Evolutionary conservation across 768 basidiomycete genomes (phyloP).

Genomic region (Rhodosporidiobolus sp.): DNA sequence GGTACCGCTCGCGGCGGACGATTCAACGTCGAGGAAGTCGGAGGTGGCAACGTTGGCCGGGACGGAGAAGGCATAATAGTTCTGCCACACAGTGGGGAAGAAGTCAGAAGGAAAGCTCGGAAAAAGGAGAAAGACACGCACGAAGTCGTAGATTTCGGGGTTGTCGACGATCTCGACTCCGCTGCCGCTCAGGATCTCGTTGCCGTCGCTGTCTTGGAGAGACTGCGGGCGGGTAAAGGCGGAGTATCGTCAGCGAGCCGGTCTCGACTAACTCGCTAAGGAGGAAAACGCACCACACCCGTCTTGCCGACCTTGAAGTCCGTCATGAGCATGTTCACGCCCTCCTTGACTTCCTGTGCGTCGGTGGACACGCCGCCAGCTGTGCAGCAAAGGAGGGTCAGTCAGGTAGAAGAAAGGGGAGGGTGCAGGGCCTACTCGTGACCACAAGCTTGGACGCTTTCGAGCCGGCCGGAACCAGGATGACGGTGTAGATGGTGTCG

Average conservation of each 20-base stretch:
- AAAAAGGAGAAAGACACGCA: background rate
- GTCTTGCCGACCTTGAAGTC: constrained; percentile 10
- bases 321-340: constrained; percentile 15
- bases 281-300: constrained; percentile 6
- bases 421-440: background rate
- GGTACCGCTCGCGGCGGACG: background rate
- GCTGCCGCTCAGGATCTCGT: background rate
- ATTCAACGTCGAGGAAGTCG: constrained; percentile 1
- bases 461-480: background rate
- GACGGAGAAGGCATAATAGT: constrained; percentile 15
- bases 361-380: constrained; percentile 3
- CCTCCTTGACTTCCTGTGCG: background rate
- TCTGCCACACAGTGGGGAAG: background rate
- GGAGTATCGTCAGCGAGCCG: background rate
- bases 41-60: background rate
- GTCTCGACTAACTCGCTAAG: background rate
- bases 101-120: background rate
- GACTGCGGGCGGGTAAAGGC: background rate
- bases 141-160: constrained; percentile 8
- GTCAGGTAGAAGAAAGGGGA: background rate
- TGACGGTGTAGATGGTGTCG: constrained; percentile 17
- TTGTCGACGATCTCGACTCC: constrained; percentile 8
- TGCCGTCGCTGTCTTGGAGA: background rate
- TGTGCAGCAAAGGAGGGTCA: background rate
- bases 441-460: background rate